phyloP scores from a whole-genome alignment of 2,329 filamentous ascomycete genomes.

The Akanthomyces uredinophilus region DNA sequence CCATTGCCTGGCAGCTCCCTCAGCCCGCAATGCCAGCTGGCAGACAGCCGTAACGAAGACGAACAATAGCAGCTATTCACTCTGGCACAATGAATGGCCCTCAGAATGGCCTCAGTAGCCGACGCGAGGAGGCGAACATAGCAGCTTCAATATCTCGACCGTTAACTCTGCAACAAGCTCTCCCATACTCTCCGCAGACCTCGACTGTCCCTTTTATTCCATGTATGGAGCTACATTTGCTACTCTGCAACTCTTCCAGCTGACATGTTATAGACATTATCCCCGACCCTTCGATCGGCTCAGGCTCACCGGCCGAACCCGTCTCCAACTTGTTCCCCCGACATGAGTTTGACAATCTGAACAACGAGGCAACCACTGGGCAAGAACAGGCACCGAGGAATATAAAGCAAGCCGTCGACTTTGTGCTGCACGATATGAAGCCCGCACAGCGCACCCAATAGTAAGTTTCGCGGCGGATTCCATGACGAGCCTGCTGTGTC shows the following conservation, averaged over 20 bases:
- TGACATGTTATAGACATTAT: conserved; percentile 51
- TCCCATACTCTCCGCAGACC: conserved; percentile 78
- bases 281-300: conserved; percentile 57
- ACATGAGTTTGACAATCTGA: conserved; percentile 61
- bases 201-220: conserved; percentile 75
- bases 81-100: conserved; percentile 26
- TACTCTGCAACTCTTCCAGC: neutral
- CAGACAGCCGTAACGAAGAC: conserved; percentile 23
- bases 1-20: conserved; percentile 19
- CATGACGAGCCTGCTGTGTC: neutral
- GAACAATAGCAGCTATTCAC: conserved; percentile 29
- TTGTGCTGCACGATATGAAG: conserved; percentile 69
- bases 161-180: conserved; percentile 66
- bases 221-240: conserved; percentile 42
- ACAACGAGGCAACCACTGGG: conserved; percentile 57
- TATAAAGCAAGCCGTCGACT: conserved; percentile 65
- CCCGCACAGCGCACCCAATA: conserved; percentile 65
- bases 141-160: conserved; percentile 35
- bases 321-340: conserved; percentile 47
- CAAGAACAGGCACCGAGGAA: conserved; percentile 56
- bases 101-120: conserved; percentile 30
- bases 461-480: conserved; percentile 36
- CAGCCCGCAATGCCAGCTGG: conserved; percentile 28
- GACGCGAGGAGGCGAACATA: conserved; percentile 21
- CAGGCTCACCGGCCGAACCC: conserved; percentile 46